Conservation (phyloP, 306 rosid species). For the Parietaria judaica region DNA sequence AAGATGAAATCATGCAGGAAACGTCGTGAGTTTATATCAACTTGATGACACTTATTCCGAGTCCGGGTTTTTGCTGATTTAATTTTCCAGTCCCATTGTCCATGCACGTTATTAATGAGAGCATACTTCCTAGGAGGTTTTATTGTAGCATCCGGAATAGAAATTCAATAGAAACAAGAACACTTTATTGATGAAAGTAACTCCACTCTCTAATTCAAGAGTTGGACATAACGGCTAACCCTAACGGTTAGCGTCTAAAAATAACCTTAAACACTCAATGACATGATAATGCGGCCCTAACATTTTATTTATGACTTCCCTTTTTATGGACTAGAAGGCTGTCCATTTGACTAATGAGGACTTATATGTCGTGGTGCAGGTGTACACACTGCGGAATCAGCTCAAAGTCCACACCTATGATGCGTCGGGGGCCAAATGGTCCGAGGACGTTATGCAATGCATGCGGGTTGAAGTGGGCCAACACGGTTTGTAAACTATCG, state of each 20-base stretch:
- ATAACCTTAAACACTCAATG: too few species aligned
- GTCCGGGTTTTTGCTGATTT: constrained; percentile 1
- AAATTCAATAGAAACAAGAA: too few species aligned
- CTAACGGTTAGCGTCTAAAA: too few species aligned
- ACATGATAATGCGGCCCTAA: too few species aligned
- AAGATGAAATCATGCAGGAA: constrained; percentile 43
- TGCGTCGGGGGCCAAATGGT: constrained; percentile 55
- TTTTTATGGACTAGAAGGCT: too few species aligned
- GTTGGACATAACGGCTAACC: too few species aligned
- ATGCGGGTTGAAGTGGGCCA: constrained; percentile 55
- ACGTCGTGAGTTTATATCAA: constrained; percentile 28
- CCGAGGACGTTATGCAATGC: constrained; percentile 51
- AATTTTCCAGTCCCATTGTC: constrained; percentile 7
- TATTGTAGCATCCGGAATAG: too few species aligned
- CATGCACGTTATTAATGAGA: not conserved
- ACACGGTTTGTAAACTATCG: constrained; percentile 32
- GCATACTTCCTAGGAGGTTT: too few species aligned
- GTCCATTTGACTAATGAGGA: not conserved
- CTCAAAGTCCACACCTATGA: constrained; percentile 51
- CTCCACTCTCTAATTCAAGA: too few species aligned
- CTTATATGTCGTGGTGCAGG: constrained; percentile 13
- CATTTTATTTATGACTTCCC: not conserved
- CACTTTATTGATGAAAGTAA: too few species aligned
- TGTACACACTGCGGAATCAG: constrained; percentile 47
- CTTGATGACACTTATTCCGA: not conserved